These are phyloP conservation scores for Trichophyton verrucosum DNA, from an alignment of 2,329 filamentous ascomycete species.

Conservation along the genomic window DNA sequence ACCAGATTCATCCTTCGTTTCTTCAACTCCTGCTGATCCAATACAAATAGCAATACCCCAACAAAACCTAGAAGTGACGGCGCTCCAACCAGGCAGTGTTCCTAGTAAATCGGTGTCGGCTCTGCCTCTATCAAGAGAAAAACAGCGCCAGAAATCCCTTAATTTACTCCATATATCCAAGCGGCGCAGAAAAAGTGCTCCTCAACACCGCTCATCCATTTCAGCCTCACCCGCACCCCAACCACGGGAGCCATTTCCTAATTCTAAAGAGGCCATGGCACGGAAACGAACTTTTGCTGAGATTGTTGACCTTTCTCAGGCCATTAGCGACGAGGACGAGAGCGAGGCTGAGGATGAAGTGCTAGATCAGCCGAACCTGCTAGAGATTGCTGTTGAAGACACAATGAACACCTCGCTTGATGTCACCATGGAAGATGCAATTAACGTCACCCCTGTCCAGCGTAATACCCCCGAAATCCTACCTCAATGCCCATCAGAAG, in stretches of 20 bases:
- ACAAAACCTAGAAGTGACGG: background rate
- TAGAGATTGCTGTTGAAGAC: conserved; percentile 4
- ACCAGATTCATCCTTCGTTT: background rate
- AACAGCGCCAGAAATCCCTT: conserved; percentile 1
- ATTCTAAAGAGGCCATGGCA: conserved; percentile 43
- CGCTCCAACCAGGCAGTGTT: background rate
- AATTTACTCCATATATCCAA: background rate
- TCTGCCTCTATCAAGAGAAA: background rate
- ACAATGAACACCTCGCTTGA: background rate
- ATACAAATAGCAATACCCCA: background rate
- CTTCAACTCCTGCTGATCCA: background rate
- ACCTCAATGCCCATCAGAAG: background rate
- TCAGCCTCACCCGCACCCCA: background rate
- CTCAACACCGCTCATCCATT: background rate
- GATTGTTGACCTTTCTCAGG: conserved; percentile 40
- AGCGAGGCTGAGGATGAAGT: conserved; percentile 10
- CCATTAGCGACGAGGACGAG: conserved; percentile 35
- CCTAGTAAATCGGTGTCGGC: background rate
- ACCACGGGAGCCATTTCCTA: conserved; percentile 14
- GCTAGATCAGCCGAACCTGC: conserved; percentile 18
- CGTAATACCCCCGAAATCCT: background rate
- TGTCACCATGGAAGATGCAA: background rate
- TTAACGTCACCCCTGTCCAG: background rate
- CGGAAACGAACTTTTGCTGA: conserved; percentile 44
- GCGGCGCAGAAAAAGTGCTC: background rate